A percentile compares a stretch with the other conserved stretches of the same genome.
These are phyloP conservation scores for Pontederia crassipes DNA, from an alignment of 176 grass and related monocot genomes.

Conservation along the genomic window DNA sequence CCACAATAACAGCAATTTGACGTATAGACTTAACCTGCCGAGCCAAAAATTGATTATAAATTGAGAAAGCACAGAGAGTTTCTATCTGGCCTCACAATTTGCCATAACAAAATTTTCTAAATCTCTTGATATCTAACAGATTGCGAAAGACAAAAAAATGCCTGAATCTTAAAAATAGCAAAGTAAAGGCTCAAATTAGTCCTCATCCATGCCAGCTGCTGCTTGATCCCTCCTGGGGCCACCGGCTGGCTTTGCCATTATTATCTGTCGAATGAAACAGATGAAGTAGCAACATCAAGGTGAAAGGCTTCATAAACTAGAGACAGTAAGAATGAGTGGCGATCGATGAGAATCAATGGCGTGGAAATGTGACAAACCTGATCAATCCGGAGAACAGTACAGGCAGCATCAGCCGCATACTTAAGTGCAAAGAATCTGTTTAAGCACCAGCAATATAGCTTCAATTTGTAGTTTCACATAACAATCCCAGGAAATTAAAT, in stretches of 20 bases:
- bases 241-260: conserved; percentile 80
- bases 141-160: no score
- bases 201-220: conserved; percentile 61
- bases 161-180: no score
- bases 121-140: no score
- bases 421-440: conserved; percentile 70
- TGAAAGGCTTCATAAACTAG: conserved; percentile 2
- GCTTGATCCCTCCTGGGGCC: conserved; percentile 42
- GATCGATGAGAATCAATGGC: not conserved
- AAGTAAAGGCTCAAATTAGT: conserved; percentile 27
- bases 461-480: not conserved
- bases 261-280: conserved; percentile 38
- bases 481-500: not conserved
- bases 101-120: no score
- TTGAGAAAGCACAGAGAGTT: no score
- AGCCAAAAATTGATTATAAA: no score
- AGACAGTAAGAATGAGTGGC: not conserved
- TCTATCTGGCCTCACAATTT: no score
- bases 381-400: conserved; percentile 71
- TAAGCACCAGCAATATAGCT: conserved; percentile 3
- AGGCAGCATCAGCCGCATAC: conserved; percentile 55
- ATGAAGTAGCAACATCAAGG: not conserved
- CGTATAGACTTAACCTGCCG: no score
- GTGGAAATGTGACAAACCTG: conserved; percentile 31
- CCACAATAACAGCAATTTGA: no score